Evolutionary conservation across 2,329 filamentous ascomycete genomes (phyloP), one percentile per base, ranked within the genome.

Genomic region (Chaetomium strumarium): DNA sequence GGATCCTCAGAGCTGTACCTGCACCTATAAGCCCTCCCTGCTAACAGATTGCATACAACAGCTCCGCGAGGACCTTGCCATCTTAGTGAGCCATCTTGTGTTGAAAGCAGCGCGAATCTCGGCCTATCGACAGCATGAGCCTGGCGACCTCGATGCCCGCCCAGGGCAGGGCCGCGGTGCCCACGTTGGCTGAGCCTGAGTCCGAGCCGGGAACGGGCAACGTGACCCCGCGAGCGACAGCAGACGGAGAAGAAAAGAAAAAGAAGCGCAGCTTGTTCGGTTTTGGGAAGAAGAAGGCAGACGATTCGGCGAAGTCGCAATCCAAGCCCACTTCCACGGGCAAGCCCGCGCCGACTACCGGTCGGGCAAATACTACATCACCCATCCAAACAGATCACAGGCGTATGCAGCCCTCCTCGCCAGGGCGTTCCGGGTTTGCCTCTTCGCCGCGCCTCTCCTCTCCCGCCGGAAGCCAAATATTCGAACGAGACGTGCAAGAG

Each of bases 401-500:
- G 61, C 46, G 66, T 60, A 69, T 73, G 62, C 68, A 71, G 43
- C 80, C 84, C 13, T 74, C 82, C 0, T 90, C 87, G 2, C 87
- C 88, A 3, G 76, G 73, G 54, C 80, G 83, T 52, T 81, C 79
- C 16, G 43, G 24, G 16, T 49, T 53, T 14, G 44, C 39, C 41
- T 55, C 51, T 0, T 53, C 51, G 13, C 43, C 51, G 19, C 51
- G 46, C 47, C 70, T 88, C 41, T 84, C 85, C 12, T 95, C 90
- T 17, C 89, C 91, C 13, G 88, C 90, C 11, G 78, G 79, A 29
- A 85, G 83, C 5, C 83, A 85, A 62, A 96, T 97, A 63, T 97
- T 97, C 66, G 92, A 97, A 74, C 87, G 92, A 64, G 89, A 91
- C 67, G 92, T 97, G 20, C 92, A 96, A 69, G 91, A 96, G 64